A percentile compares a stretch with the other conserved stretches of the same genome.
Evolutionary conservation across 345 rosid species (phyloP).

Genomic region (Populus euphratica): DNA sequence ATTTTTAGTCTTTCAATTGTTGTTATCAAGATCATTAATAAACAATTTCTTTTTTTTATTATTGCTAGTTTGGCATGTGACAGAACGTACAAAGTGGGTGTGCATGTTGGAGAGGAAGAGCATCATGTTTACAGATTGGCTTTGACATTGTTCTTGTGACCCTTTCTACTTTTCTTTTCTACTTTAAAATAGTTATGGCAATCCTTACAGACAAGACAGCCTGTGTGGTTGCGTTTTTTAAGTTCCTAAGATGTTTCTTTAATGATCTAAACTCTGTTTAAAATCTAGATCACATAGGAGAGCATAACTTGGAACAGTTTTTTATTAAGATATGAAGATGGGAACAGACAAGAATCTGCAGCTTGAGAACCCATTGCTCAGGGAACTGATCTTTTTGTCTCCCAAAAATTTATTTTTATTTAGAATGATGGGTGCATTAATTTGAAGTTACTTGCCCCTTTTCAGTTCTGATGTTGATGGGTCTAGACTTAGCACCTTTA

Average conservation of each 20-base stretch:
- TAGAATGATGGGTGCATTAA: not conserved
- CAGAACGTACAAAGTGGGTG: not conserved
- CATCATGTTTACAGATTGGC: not conserved
- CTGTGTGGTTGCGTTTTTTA: not conserved
- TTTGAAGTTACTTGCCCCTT: not conserved
- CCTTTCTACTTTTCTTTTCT: not conserved
- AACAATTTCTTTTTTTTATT: not conserved
- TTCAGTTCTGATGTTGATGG: not conserved
- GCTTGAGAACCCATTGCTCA: conserved; percentile 9
- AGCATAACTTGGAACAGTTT: not conserved
- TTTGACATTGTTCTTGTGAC: not conserved
- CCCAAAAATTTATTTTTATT: not conserved
- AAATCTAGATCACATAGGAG: conserved; percentile 26
- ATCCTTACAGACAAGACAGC: not conserved
- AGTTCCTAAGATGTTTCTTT: not conserved
- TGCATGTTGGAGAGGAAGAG: conserved; percentile 7
- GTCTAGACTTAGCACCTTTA: too few relatives aligned
- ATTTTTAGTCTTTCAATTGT: conserved; percentile 20
- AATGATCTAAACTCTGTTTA: not conserved
- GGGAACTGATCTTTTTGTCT: not conserved
- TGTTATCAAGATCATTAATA: conserved; percentile 1
- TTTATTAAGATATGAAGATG: conserved; percentile 2
- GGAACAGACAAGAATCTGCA: conserved; percentile 32
- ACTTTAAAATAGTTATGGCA: not conserved
- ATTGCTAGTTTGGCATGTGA: not conserved